Base-by-base conservation (phyloP, 805 yeast genomes). In the Yamadazyma laniorum region DNA sequence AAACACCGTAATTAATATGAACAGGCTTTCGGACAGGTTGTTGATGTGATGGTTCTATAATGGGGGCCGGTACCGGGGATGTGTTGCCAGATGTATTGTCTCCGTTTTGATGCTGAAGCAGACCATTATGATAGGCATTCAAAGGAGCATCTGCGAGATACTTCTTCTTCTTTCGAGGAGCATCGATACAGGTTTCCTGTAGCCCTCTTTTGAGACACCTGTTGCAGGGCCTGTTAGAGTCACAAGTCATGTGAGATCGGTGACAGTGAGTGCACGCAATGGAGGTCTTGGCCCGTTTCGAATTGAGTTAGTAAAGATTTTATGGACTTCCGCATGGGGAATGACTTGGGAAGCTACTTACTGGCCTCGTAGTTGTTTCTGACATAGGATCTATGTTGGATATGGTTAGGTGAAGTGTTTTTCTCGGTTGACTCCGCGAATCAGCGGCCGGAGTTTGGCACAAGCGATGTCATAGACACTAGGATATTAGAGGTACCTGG, bases 221-320 rank as follows among this genome's bases (percentile, higher is more conserved):
- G 38, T 74, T 72, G 53, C 99, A 91, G 0, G 95, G 95, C 26
- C 95, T 76, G 55, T 65, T 74, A 40, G 80, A 77, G 50, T 90
- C 96, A 59, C 99, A 91, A 0, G 97, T 86, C 71, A 90, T 78
- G 58, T 91, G 99, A 2, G 95, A 85, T 51, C 80, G 77, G 43
- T 90, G 89, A 56, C 99, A 91, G 61, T 90, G 93, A 28, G 78
- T 77, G 51, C 99, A 91, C 4, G 99, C 98, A 40, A 95, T 70
- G 6, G 81, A 70, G 0, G 93, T 90, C 56, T 90, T 90, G 52
- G 75, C 74, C 29, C 72, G 51, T 45, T 58, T 63, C 66, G 61
- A 31, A n/a, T n/a, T n/a, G 3, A n/a, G 42, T 42, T 42, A 33
- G 40, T 43, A 16, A 18, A 25, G 14, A n/a, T 13, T 16, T 9